phyloP scores from a whole-genome alignment of 805 yeast species.

The Wickerhamiella lipophila region DNA sequence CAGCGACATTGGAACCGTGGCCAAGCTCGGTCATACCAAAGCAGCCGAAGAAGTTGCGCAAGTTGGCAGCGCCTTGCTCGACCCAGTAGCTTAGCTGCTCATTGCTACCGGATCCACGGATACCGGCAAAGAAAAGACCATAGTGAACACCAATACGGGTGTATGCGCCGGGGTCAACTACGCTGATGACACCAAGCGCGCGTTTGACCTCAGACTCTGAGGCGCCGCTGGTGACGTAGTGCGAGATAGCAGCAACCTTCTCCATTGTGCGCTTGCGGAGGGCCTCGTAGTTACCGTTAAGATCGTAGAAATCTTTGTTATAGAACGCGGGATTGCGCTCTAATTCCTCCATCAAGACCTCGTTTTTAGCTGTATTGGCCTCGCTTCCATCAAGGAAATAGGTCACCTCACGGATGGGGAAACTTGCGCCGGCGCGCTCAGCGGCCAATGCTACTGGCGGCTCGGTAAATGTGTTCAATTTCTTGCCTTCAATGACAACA shows the following conservation, averaged over 20 bases:
- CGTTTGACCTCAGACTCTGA: slow-evolving; percentile 23
- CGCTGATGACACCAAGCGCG: slow-evolving; percentile 23
- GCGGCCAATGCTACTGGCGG: slow-evolving; percentile 29
- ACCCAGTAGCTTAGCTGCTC: slow-evolving; percentile 82
- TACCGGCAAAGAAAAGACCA: slow-evolving; percentile 69
- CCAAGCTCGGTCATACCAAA: slow-evolving; percentile 89
- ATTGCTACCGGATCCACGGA: slow-evolving; percentile 78
- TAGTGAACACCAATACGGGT: slow-evolving; percentile 82
- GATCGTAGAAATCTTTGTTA: slow-evolving; percentile 35
- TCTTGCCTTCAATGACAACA: slow-evolving; percentile 19
- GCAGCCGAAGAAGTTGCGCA: slow-evolving; percentile 52
- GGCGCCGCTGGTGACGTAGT: slow-evolving; percentile 20
- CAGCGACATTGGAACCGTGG: slow-evolving; percentile 91
- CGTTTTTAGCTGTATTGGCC: slow-evolving; percentile 30
- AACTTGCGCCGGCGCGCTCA: slow-evolving; percentile 31
- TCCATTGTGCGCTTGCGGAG: slow-evolving; percentile 29
- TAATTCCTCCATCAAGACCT: slow-evolving; percentile 32
- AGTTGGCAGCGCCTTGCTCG: slow-evolving; percentile 35
- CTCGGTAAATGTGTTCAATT: slow-evolving; percentile 25
- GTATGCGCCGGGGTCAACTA: slow-evolving; percentile 58
- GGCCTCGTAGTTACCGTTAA: slow-evolving; percentile 30
- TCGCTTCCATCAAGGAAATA: slow-evolving; percentile 33
- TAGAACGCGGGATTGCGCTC: slow-evolving; percentile 42
- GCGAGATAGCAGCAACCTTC: slow-evolving; percentile 22
- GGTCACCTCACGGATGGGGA: slow-evolving; percentile 30